phyloP scores from a whole-genome alignment of 352 stramenopile genomes.

The Globisporangium megalacanthum region DNA sequence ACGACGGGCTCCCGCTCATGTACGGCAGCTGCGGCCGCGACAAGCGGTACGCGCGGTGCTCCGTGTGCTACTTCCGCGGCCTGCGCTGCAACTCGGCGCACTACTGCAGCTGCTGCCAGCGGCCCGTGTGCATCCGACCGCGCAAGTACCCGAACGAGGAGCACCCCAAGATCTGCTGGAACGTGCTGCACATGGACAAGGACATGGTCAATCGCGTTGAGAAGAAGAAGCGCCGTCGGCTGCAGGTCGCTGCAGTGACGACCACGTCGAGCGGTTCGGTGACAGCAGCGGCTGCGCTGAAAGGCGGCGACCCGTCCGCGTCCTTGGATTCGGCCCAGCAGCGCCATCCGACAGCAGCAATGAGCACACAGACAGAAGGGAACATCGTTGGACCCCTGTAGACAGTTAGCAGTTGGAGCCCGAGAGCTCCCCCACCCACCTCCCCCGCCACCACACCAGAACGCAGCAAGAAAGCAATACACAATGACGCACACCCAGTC shows the following conservation, averaged over 20 bases:
- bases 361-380: background rate
- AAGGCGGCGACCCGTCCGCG: background rate
- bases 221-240: constrained; percentile 59
- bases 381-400: background rate
- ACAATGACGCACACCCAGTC: too few species aligned
- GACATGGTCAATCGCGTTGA: constrained; percentile 69
- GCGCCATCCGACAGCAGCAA: background rate
- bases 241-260: constrained; percentile 15
- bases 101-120: constrained; percentile 67
- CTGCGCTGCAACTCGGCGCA: constrained; percentile 60
- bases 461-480: too few species aligned
- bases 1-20: constrained; percentile 42
- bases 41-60: constrained; percentile 66
- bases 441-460: too few species aligned
- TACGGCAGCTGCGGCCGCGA: constrained; percentile 63
- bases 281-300: background rate
- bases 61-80: constrained; percentile 69
- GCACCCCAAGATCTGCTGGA: constrained; percentile 76
- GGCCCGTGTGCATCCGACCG: constrained; percentile 64
- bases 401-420: background rate
- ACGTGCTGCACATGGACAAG: constrained; percentile 72
- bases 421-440: too few species aligned
- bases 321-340: background rate
- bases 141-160: constrained; percentile 61
- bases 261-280: background rate